A percentile compares a stretch with the other conserved stretches of the same genome.
phyloP scores from a whole-genome alignment of 768 basidiomycete species.

The Gautieria morchelliformis region DNA sequence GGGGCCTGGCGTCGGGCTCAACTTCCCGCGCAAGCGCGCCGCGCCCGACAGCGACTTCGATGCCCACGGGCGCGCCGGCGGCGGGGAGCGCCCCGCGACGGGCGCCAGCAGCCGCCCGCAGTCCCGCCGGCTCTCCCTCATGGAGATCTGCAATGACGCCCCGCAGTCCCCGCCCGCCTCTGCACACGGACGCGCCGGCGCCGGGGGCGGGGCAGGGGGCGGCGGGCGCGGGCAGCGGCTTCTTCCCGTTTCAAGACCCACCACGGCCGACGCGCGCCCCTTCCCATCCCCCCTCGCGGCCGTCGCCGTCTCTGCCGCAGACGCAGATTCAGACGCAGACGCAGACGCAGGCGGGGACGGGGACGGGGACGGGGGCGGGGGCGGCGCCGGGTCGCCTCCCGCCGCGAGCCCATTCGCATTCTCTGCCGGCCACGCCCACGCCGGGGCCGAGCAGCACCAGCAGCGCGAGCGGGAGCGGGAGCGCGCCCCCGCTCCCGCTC shows the following conservation, averaged over 20 bases:
- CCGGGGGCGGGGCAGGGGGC: too few species aligned
- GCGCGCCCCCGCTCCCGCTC: background rate
- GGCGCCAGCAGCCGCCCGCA: slow-evolving; percentile 46
- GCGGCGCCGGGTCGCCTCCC: background rate
- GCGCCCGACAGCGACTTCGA: slow-evolving; percentile 20
- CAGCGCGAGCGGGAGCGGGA: too few species aligned
- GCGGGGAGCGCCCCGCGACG: background rate
- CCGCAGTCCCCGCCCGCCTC: too few species aligned
- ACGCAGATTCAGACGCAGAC: background rate
- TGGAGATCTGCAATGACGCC: slow-evolving; percentile 82
- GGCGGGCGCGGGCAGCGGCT: background rate
- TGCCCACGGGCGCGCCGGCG: slow-evolving; percentile 2
- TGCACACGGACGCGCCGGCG: too few species aligned
- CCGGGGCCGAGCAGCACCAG: too few species aligned
- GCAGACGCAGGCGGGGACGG: background rate
- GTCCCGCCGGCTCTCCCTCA: slow-evolving; percentile 71
- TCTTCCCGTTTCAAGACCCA: slow-evolving; percentile 4
- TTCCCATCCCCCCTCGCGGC: background rate
- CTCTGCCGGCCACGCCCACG: background rate
- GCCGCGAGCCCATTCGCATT: background rate
- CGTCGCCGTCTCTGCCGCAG: background rate
- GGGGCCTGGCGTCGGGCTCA: slow-evolving; percentile 16
- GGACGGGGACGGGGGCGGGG: background rate
- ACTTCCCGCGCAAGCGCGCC: slow-evolving; percentile 28
- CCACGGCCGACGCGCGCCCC: slow-evolving; percentile 3